These are phyloP conservation scores for Corylus avellana DNA, from an alignment of 306 rosid species.

Conservation along the genomic window DNA sequence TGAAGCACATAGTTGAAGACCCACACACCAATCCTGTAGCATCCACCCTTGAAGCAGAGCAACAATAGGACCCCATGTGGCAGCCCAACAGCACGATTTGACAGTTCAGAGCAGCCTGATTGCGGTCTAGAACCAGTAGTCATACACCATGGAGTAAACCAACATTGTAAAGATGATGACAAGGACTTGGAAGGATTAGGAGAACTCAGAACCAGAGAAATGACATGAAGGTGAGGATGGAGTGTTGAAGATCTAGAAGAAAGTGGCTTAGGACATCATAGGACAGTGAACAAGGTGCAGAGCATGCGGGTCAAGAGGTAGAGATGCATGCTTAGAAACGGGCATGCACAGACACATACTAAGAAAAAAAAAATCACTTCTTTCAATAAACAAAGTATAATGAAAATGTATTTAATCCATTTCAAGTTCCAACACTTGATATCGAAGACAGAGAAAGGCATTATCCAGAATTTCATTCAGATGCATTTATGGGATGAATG, in stretches of 20 bases:
- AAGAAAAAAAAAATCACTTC: background rate
- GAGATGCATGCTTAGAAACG: constrained; percentile 23
- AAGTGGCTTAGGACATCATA: constrained; percentile 46
- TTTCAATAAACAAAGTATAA: too few species aligned
- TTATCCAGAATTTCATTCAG: background rate
- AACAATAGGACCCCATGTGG: constrained; percentile 67
- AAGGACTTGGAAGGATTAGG: constrained; percentile 79
- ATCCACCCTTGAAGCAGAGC: constrained; percentile 70
- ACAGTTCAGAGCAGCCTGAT: constrained; percentile 60
- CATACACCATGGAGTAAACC: constrained; percentile 57
- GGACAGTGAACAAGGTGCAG: constrained; percentile 50
- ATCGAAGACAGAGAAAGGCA: background rate
- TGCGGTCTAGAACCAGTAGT: constrained; percentile 68
- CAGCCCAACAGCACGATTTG: constrained; percentile 61
- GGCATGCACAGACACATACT: background rate
- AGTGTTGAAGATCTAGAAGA: constrained; percentile 71
- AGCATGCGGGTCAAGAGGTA: constrained; percentile 76
- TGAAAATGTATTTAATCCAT: background rate
- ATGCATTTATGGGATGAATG: background rate
- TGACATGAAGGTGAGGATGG: constrained; percentile 54
- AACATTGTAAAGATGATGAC: constrained; percentile 69
- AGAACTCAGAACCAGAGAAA: constrained; percentile 78
- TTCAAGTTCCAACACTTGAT: background rate
- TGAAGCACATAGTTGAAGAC: constrained; percentile 57
- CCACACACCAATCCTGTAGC: constrained; percentile 89